Evolutionary conservation across 2,329 filamentous ascomycete genomes (phyloP), one percentile per base, ranked within the genome.

Genomic region (Aureobasidium sp.): DNA sequence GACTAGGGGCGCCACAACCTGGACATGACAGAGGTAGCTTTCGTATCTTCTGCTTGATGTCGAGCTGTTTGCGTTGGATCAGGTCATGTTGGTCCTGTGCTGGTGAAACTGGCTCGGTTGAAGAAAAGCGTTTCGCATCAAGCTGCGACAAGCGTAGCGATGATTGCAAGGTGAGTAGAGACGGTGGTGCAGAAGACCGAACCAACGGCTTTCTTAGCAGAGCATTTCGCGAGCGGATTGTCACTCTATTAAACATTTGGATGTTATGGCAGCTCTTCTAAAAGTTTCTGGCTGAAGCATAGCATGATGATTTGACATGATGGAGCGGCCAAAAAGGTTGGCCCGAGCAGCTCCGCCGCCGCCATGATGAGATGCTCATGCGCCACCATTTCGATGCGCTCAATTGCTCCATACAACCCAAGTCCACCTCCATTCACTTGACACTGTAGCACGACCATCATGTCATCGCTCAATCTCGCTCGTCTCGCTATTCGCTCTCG

Each of bases 1-100:
- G 84, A 37, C 82, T 78, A 39, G 81, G 79, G 32, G 84, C 85
- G 60, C 85, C 85, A 66, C 85, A 87, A 67, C 85, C 85, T 34
- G 85, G 84, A 70, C 85, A 87, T 27, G 79, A 78, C 7, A 77
- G 62, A 0, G 83, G 83, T 13, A 86, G 52, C 27, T 56, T 53
- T 17, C 41, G n/a, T 20, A 50, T 46, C 43, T 65, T 64, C 20
- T 46, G 61, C 26, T 36, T 43, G 37, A 68, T 3, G 12, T 57
- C 53, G 7, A 12, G 8, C 26, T 55, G 37, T 10, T 29, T 20
- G 36, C 51, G 64, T 9, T 66, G 44, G 2, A 69, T 71, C 24
- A 73, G 36, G 26, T 61, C 56, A 53, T 61, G 57, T 61, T 61
- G 57, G 9, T 39, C 27, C 44, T 29, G 34, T 26, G 41, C 43